Evolutionary conservation across 2,329 filamentous ascomycete genomes (phyloP).

Genomic region (Diplodia corticola): DNA sequence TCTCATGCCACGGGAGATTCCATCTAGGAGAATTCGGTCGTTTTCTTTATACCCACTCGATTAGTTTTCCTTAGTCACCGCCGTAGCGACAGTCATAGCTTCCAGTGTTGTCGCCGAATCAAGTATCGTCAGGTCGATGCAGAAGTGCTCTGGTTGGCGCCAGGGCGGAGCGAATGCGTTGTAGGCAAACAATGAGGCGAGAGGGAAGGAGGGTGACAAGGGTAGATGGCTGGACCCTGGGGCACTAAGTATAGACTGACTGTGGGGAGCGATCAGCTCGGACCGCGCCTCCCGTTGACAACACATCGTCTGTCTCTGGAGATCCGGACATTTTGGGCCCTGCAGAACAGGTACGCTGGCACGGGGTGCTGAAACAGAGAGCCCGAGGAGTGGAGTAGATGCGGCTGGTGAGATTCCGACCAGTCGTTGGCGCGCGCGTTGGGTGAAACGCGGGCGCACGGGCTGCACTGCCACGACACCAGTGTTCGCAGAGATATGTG

Average conservation of each 20-base stretch:
- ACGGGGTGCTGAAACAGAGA: not conserved
- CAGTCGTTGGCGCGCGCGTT: not conserved
- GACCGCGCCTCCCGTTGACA: not conserved
- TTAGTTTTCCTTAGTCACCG: not conserved
- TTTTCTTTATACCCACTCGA: constrained; percentile 17
- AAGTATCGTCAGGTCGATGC: not conserved
- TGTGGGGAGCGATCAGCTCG: constrained; percentile 18
- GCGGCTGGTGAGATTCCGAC: not conserved
- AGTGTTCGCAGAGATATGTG: not conserved
- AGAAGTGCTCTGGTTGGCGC: not conserved
- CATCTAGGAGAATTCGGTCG: constrained; percentile 10
- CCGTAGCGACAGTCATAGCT: not conserved
- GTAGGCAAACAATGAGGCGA: not conserved
- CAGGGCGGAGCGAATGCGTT: not conserved
- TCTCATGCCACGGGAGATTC: not conserved
- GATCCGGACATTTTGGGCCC: not conserved
- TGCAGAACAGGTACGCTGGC: not conserved
- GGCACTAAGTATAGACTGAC: not conserved
- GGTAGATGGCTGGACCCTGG: not conserved
- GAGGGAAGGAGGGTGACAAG: not conserved
- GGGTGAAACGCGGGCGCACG: constrained; percentile 1
- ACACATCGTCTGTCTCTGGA: not conserved
- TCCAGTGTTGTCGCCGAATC: not conserved
- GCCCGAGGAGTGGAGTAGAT: not conserved
- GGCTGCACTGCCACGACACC: constrained; percentile 9